Evolutionary conservation across 1,284 basidiomycete species (phyloP).

Genomic region (Apiotrichum akiyoshidainum): DNA sequence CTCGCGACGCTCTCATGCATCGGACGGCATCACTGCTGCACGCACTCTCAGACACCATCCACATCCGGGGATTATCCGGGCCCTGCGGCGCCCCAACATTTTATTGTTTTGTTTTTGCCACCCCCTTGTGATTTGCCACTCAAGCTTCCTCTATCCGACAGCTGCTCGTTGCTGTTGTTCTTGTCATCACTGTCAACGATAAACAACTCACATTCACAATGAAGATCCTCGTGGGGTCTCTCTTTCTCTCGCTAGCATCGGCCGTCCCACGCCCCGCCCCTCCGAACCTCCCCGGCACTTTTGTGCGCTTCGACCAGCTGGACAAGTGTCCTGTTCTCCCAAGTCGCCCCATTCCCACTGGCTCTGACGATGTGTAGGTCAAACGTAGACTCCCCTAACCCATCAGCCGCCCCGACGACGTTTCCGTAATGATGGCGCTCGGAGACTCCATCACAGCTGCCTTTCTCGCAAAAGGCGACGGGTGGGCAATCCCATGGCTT

Average conservation of each 20-base stretch:
- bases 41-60: too few species aligned
- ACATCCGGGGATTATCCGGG: not conserved
- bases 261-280: not conserved
- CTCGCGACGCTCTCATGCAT: too few species aligned
- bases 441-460: conserved; percentile 52
- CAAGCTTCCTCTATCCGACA: too few species aligned
- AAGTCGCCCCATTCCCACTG: conserved; percentile 10
- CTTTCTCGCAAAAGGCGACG: conserved; percentile 34
- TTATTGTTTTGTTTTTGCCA: too few species aligned
- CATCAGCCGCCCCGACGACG: conserved; percentile 46
- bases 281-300: conserved; percentile 16
- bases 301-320: conserved; percentile 26
- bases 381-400: not conserved
- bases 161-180: too few species aligned
- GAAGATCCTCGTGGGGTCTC: too few species aligned
- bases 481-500: not conserved
- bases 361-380: conserved; percentile 32
- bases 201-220: too few species aligned
- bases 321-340: conserved; percentile 24
- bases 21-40: too few species aligned
- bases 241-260: not conserved
- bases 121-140: too few species aligned
- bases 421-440: conserved; percentile 47
- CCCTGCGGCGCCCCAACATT: not conserved
- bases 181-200: too few species aligned